Conservation (phyloP, 768 basidiomycete genomes). For the Leccinum pellstonianum region DNA sequence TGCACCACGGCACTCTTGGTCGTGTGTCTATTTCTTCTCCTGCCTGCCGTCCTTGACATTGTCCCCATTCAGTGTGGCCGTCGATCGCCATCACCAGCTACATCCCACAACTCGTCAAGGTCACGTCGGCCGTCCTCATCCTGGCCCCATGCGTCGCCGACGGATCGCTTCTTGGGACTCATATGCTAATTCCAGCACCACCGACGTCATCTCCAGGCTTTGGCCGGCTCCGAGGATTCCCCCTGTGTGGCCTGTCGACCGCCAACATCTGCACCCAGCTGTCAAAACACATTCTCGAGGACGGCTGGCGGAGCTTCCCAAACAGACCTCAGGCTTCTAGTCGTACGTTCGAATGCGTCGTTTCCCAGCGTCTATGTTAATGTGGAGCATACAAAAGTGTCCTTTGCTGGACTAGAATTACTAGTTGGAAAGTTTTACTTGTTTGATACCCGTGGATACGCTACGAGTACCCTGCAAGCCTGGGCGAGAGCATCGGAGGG, state of each 20-base stretch:
- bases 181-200: too few species aligned
- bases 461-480: conserved; percentile 39
- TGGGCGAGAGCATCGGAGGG: background rate
- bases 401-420: conserved; percentile 92
- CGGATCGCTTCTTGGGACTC: too few species aligned
- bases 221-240: too few species aligned
- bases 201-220: too few species aligned
- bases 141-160: too few species aligned
- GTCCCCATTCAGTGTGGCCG: conserved; percentile 52
- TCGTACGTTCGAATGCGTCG: conserved; percentile 42
- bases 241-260: too few species aligned
- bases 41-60: background rate
- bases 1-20: conserved; percentile 61
- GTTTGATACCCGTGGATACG: conserved; percentile 77
- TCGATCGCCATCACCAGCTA: conserved; percentile 71
- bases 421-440: conserved; percentile 87
- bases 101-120: conserved; percentile 79
- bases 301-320: too few species aligned
- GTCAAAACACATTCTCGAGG: too few species aligned
- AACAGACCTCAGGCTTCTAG: too few species aligned
- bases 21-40: conserved; percentile 13
- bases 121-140: conserved; percentile 60
- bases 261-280: too few species aligned
- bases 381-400: conserved; percentile 46
- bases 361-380: background rate